These are phyloP conservation scores for Aspergillus sclerotiicarbonarius DNA, from an alignment of 495 filamentous ascomycete species.

Conservation along the genomic window DNA sequence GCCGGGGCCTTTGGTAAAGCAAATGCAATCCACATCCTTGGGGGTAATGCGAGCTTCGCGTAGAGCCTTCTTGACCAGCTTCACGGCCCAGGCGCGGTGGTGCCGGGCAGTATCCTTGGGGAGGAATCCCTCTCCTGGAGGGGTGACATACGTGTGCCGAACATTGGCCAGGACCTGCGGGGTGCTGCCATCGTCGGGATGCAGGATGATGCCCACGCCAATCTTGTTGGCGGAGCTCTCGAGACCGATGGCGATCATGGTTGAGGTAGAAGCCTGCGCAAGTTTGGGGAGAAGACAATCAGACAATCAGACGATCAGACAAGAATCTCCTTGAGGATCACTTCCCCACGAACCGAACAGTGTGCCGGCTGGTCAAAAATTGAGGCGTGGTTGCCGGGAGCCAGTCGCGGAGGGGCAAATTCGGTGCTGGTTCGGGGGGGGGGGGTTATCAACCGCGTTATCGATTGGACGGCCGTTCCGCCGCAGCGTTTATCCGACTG, in stretches of 20 bases:
- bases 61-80: slow-evolving; percentile 73
- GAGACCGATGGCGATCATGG: slow-evolving; percentile 84
- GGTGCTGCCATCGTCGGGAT: slow-evolving; percentile 60
- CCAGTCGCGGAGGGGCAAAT: slow-evolving; percentile 17
- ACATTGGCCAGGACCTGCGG: slow-evolving; percentile 87
- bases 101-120: slow-evolving; percentile 94
- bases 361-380: background rate
- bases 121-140: slow-evolving; percentile 90
- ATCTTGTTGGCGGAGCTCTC: slow-evolving; percentile 98
- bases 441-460: slow-evolving; percentile 26
- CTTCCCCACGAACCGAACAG: too few relatives aligned
- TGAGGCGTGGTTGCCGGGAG: background rate
- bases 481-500: slow-evolving; percentile 30
- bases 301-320: too few relatives aligned
- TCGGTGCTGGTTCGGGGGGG: slow-evolving; percentile 14
- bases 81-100: slow-evolving; percentile 82
- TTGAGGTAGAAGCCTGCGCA: too few relatives aligned
- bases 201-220: slow-evolving; percentile 87
- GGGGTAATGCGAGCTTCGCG: slow-evolving; percentile 60
- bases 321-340: too few relatives aligned
- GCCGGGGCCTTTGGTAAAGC: slow-evolving; percentile 91
- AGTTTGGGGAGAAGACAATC: background rate
- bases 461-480: slow-evolving; percentile 25
- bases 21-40: slow-evolving; percentile 80
- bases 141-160: slow-evolving; percentile 88